Percentiles rank a stretch among this genome's conserved stretches.
Evolutionary conservation across 2,329 filamentous ascomycete genomes (phyloP).

Genomic region (Monosporascus ibericus): DNA sequence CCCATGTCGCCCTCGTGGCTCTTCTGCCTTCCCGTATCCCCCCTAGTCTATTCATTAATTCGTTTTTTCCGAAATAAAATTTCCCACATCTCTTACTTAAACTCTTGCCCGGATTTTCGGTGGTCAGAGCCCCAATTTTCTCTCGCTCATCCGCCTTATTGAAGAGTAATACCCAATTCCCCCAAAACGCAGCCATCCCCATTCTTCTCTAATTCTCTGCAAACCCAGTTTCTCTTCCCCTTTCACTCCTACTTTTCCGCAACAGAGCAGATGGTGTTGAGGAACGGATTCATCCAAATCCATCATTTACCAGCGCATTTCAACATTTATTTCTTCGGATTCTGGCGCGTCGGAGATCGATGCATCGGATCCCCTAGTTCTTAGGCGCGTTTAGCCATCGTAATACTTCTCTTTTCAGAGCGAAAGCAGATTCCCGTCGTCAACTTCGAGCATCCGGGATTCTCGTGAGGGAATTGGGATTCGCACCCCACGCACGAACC

Average conservation of each 20-base stretch:
- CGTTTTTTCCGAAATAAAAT: constrained; percentile 28
- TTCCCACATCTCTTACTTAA: constrained; percentile 29
- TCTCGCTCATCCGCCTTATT: constrained; percentile 32
- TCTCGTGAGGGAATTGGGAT: constrained; percentile 26
- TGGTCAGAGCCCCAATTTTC: constrained; percentile 41
- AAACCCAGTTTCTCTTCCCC: constrained; percentile 21
- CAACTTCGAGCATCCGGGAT: constrained; percentile 11
- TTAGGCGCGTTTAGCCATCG: constrained; percentile 4
- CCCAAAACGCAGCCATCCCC: constrained; percentile 48
- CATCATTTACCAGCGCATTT: constrained; percentile 27
- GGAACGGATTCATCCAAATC: constrained; percentile 29
- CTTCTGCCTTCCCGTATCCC: constrained; percentile 12
- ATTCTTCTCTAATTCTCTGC: constrained; percentile 28
- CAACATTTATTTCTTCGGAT: constrained; percentile 20
- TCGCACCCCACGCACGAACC: constrained; percentile 17
- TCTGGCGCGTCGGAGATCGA: constrained; percentile 16
- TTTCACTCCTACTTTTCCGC: constrained; percentile 17
- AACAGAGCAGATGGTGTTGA: constrained; percentile 8
- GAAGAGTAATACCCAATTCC: constrained; percentile 38
- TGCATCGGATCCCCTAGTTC: constrained; percentile 18
- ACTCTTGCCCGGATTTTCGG: constrained; percentile 21
- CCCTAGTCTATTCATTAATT: constrained; percentile 29
- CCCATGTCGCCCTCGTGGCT: not conserved
- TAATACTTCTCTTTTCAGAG: constrained; percentile 9
- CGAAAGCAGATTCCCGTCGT: constrained; percentile 7